Evolutionary conservation across 495 filamentous ascomycete species (phyloP).

Genomic region (Xylaria cubensis): DNA sequence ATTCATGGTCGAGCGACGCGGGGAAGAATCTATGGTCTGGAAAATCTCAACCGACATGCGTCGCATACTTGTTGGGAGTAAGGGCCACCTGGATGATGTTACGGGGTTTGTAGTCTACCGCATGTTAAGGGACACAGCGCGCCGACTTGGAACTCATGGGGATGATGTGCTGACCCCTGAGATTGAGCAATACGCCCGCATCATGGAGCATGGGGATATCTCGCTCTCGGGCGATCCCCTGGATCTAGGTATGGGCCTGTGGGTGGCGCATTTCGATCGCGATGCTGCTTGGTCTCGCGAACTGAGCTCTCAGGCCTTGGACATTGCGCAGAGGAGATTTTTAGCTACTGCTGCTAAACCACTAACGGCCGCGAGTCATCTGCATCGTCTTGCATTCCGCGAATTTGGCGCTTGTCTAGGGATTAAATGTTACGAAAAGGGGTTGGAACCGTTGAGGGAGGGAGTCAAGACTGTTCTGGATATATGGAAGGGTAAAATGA

Average conservation of each 20-base stretch:
- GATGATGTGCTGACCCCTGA: slow-evolving; percentile 53
- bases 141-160: slow-evolving; percentile 34
- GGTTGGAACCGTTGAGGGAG: slow-evolving; percentile 47
- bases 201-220: slow-evolving; percentile 59
- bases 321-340: slow-evolving; percentile 46
- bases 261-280: slow-evolving; percentile 65
- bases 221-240: slow-evolving; percentile 61
- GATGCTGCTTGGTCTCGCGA: slow-evolving; percentile 58
- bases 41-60: slow-evolving; percentile 65
- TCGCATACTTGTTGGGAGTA: slow-evolving; percentile 55
- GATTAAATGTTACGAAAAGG: slow-evolving; percentile 59
- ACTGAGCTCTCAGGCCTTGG: slow-evolving; percentile 53
- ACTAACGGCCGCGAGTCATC: slow-evolving; percentile 34
- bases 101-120: slow-evolving; percentile 65
- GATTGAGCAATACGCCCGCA: slow-evolving; percentile 63
- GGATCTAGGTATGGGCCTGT: slow-evolving; percentile 71
- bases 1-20: slow-evolving; percentile 56
- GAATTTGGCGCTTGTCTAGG: slow-evolving; percentile 69
- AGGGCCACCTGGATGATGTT: slow-evolving; percentile 68
- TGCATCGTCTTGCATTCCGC: slow-evolving; percentile 63
- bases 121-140: slow-evolving; percentile 57
- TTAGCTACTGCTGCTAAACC: slow-evolving; percentile 50
- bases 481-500: slow-evolving; percentile 60
- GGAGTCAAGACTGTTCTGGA: slow-evolving; percentile 56
- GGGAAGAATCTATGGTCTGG: slow-evolving; percentile 62